phyloP scores from a whole-genome alignment of 2,329 filamentous ascomycete genomes.

The Clonostachys rosea region DNA sequence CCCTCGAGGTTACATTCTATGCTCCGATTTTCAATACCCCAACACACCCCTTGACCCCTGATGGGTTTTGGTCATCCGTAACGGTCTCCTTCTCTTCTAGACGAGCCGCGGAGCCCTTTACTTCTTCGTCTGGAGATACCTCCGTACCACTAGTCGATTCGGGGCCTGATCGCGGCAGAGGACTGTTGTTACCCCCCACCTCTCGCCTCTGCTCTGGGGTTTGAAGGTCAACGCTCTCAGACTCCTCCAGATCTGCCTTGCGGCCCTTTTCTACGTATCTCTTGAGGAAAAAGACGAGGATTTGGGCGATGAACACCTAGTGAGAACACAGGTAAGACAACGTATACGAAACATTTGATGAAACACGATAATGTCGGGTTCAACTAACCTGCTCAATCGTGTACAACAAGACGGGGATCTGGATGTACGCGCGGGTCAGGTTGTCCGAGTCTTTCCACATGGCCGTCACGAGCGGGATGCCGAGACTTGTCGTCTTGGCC shows the following conservation, averaged over 20 bases:
- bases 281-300: slow-evolving; percentile 39
- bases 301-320: slow-evolving; percentile 36
- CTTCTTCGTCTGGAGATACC: too few relatives aligned
- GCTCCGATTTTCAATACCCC: too few relatives aligned
- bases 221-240: too few relatives aligned
- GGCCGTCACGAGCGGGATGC: slow-evolving; percentile 62
- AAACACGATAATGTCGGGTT: slow-evolving; percentile 5
- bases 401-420: slow-evolving; percentile 60
- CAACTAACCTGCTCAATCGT: slow-evolving; percentile 46
- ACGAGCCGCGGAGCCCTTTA: too few relatives aligned
- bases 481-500: slow-evolving; percentile 67
- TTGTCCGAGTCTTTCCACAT: slow-evolving; percentile 59
- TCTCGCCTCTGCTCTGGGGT: too few relatives aligned
- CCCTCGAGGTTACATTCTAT: too few relatives aligned
- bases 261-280: slow-evolving; percentile 26
- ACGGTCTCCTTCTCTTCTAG: too few relatives aligned
- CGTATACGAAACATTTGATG: slow-evolving; percentile 5
- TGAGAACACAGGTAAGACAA: neutral
- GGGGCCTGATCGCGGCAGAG: too few relatives aligned
- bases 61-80: too few relatives aligned
- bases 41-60: too few relatives aligned
- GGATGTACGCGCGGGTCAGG: slow-evolving; percentile 50
- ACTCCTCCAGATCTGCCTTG: neutral
- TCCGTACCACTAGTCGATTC: too few relatives aligned
- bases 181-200: too few relatives aligned